phyloP scores from a whole-genome alignment of 139 green algal species.

The Volvox reticuliferus region DNA sequence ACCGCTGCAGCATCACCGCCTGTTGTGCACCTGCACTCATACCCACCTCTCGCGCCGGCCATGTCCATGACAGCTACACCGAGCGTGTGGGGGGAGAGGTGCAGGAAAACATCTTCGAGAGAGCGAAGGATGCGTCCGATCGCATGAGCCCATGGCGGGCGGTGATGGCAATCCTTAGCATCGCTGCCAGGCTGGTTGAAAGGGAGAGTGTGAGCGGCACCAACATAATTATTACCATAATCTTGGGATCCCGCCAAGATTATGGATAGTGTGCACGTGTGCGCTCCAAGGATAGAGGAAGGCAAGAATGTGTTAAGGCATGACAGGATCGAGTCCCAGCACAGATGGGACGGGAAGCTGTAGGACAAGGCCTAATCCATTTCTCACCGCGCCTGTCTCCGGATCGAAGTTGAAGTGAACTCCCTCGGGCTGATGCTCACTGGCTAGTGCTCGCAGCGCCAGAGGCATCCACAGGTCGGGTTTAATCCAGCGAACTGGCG shows the following conservation, averaged over 20 bases:
- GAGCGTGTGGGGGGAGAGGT: background rate
- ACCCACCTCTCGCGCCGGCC: background rate
- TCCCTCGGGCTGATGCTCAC: background rate
- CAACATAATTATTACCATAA: no score
- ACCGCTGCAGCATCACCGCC: background rate
- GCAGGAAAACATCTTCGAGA: background rate
- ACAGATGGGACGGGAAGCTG: no score
- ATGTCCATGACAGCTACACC: constrained; percentile 20
- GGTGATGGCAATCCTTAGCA: no score
- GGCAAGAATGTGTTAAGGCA: no score
- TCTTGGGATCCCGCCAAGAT: no score
- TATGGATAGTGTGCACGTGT: no score
- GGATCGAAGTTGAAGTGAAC: background rate
- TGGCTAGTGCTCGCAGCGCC: background rate
- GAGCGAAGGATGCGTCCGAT: no score
- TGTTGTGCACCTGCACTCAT: background rate
- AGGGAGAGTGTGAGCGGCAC: no score
- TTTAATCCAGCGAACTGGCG: constrained; percentile 6
- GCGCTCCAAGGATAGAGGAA: no score
- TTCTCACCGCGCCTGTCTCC: background rate
- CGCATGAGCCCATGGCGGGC: no score
- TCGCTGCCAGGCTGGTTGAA: no score
- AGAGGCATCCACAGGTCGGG: constrained; percentile 29
- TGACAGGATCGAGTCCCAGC: no score
- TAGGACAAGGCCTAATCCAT: background rate